Evolutionary conservation across 2,329 filamentous ascomycete species (phyloP).

Genomic region (Neofusicoccum parvum): DNA sequence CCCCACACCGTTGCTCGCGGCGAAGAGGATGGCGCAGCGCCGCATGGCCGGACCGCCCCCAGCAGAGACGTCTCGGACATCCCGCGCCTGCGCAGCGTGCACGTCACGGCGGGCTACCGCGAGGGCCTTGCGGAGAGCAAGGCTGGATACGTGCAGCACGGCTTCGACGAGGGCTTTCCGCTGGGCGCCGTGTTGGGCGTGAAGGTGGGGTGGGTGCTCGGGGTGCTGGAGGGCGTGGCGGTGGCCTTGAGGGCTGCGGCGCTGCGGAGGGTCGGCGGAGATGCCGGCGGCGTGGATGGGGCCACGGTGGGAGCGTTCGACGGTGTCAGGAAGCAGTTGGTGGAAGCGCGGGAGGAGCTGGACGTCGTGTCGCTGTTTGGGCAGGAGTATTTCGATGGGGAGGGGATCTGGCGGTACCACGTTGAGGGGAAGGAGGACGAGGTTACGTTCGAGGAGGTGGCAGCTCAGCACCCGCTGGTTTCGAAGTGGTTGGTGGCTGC

Average conservation of each 20-base stretch:
- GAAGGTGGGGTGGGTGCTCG: conserved; percentile 72
- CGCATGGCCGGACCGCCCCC: not conserved
- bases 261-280: conserved; percentile 27
- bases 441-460: conserved; percentile 50
- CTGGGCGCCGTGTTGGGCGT: conserved; percentile 81
- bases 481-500: conserved; percentile 60
- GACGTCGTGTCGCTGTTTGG: conserved; percentile 65
- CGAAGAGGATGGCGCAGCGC: too few relatives aligned
- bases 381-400: conserved; percentile 65
- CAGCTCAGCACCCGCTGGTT: conserved; percentile 68
- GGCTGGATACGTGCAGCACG: conserved; percentile 73
- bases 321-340: conserved; percentile 35
- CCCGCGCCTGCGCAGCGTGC: conserved; percentile 71
- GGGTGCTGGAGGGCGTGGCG: conserved; percentile 72
- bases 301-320: conserved; percentile 6
- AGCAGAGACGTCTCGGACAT: conserved; percentile 67
- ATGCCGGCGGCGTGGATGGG: conserved; percentile 24
- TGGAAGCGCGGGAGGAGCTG: conserved; percentile 60
- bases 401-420: conserved; percentile 71
- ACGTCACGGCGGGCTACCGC: conserved; percentile 85
- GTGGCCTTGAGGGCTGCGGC: conserved; percentile 46
- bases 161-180: conserved; percentile 89
- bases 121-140: conserved; percentile 83
- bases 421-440: conserved; percentile 47
- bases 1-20: not conserved